A percentile compares a stretch with the other conserved stretches of the same genome.
Conservation (phyloP, 2,329 filamentous ascomycete species). For the Aspergillus pseudonomiae region DNA sequence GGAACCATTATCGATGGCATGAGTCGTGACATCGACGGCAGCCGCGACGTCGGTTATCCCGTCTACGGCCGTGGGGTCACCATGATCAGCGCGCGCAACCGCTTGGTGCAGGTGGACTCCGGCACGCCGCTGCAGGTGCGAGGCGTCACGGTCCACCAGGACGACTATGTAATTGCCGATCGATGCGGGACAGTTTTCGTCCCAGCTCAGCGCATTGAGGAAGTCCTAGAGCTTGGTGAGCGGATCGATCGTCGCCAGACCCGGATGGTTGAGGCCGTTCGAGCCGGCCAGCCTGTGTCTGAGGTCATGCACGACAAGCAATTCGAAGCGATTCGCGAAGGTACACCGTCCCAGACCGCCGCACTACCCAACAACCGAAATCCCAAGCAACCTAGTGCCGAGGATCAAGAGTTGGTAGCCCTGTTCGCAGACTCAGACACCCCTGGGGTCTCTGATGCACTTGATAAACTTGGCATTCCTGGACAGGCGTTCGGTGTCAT, state of each 20-base stretch:
- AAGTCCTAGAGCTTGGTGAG: slow-evolving; percentile 19
- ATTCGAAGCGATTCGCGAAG: slow-evolving; percentile 21
- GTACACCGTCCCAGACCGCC: not conserved
- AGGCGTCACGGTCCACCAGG: slow-evolving; percentile 19
- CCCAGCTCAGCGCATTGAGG: slow-evolving; percentile 18
- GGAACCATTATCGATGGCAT: slow-evolving; percentile 38
- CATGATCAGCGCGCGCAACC: slow-evolving; percentile 37
- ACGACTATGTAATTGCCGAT: slow-evolving; percentile 28
- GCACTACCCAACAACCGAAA: not conserved
- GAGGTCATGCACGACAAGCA: slow-evolving; percentile 26
- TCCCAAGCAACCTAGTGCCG: slow-evolving; percentile 13
- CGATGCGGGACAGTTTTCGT: slow-evolving; percentile 23
- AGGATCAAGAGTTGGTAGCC: slow-evolving; percentile 20
- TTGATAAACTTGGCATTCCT: slow-evolving; percentile 25
- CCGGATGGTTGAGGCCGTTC: slow-evolving; percentile 23
- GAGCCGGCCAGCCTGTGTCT: slow-evolving; percentile 18
- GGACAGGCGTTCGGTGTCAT: slow-evolving; percentile 24
- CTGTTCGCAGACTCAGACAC: slow-evolving; percentile 24
- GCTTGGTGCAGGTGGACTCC: slow-evolving; percentile 37
- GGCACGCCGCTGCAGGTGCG: slow-evolving; percentile 27
- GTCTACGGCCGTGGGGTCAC: slow-evolving; percentile 37
- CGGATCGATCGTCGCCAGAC: slow-evolving; percentile 20
- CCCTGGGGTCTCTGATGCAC: slow-evolving; percentile 24
- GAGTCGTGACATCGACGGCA: slow-evolving; percentile 39
- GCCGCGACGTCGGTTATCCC: slow-evolving; percentile 35